Evolutionary conservation across 176 grass and related monocot genomes (phyloP).

Genomic region (Eremochloa ophiuroides): DNA sequence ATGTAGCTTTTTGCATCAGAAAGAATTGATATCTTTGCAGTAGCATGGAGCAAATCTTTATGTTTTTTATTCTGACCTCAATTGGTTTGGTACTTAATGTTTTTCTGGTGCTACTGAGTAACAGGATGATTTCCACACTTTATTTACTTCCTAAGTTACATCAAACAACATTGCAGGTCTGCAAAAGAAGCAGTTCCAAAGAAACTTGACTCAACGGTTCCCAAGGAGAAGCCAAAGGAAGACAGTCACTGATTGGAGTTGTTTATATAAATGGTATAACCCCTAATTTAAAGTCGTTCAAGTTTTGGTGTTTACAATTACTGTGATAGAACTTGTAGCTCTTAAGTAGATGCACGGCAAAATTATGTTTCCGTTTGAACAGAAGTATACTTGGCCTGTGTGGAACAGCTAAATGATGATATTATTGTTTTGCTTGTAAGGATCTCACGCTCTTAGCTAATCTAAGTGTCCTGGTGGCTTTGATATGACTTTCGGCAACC

Average conservation of each 20-base stretch:
- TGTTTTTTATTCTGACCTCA: not conserved
- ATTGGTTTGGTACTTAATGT: not conserved
- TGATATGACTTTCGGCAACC: not conserved
- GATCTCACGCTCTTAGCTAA: not conserved
- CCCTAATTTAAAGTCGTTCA: not conserved
- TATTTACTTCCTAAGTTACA: not conserved
- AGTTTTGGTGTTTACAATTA: not conserved
- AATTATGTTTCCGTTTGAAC: not conserved
- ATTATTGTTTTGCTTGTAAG: not conserved
- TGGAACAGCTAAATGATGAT: not conserved
- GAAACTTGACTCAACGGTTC: constrained; percentile 35
- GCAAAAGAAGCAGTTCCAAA: constrained; percentile 29
- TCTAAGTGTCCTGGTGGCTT: not conserved
- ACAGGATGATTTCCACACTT: not conserved
- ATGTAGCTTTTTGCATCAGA: not conserved
- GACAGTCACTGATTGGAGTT: constrained; percentile 21
- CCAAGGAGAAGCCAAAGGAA: constrained; percentile 46
- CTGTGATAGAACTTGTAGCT: constrained; percentile 6
- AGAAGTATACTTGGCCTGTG: not conserved
- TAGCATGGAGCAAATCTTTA: not conserved
- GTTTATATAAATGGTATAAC: constrained; percentile 18
- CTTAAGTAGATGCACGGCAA: not conserved
- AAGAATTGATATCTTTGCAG: not conserved
- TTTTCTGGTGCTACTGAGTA: not conserved
- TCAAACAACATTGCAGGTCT: constrained; percentile 21